Evolutionary conservation across 805 yeast genomes (phyloP).

Genomic region (Schwanniomyces vanrijiae): DNA sequence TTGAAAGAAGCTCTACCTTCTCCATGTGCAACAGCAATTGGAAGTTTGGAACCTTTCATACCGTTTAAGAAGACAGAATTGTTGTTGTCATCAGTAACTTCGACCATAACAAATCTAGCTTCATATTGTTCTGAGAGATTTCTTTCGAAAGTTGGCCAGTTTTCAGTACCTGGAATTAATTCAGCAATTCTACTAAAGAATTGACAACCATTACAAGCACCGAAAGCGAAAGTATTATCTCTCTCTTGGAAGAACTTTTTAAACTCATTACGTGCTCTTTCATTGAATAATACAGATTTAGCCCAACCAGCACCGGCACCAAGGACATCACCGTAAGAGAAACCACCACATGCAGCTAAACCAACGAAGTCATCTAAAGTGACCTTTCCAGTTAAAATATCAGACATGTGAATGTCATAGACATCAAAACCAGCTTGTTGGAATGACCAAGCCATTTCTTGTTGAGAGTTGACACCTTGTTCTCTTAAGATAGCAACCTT

Average conservation of each 20-base stretch:
- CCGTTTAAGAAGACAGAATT: constrained; percentile 75
- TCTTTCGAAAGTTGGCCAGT: constrained; percentile 95
- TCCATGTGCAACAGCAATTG: constrained; percentile 98
- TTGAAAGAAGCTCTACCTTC: constrained; percentile 89
- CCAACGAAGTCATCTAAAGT: constrained; percentile 82
- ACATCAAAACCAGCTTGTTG: constrained; percentile 91
- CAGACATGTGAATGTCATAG: constrained; percentile 97
- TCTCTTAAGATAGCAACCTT: constrained; percentile 95
- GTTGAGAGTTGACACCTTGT: constrained; percentile 97
- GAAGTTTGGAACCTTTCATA: constrained; percentile 91
- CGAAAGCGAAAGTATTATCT: constrained; percentile 91
- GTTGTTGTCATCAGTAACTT: constrained; percentile 56
- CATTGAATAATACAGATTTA: constrained; percentile 86
- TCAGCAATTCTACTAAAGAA: constrained; percentile 84
- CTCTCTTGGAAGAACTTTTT: constrained; percentile 79
- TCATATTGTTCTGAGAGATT: constrained; percentile 93
- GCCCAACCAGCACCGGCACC: constrained; percentile 99
- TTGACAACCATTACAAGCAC: constrained; percentile 99
- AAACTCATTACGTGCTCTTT: constrained; percentile 73
- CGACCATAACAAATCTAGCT: constrained; percentile 90
- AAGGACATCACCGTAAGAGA: constrained; percentile 96
- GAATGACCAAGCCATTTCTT: constrained; percentile 98
- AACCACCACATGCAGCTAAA: constrained; percentile 98
- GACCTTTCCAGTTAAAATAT: constrained; percentile 72
- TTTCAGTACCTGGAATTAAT: constrained; percentile 88